These are phyloP conservation scores for Cyclotella choctawhatcheeana DNA, from an alignment of 108 stramenopile species.

Conservation along the genomic window DNA sequence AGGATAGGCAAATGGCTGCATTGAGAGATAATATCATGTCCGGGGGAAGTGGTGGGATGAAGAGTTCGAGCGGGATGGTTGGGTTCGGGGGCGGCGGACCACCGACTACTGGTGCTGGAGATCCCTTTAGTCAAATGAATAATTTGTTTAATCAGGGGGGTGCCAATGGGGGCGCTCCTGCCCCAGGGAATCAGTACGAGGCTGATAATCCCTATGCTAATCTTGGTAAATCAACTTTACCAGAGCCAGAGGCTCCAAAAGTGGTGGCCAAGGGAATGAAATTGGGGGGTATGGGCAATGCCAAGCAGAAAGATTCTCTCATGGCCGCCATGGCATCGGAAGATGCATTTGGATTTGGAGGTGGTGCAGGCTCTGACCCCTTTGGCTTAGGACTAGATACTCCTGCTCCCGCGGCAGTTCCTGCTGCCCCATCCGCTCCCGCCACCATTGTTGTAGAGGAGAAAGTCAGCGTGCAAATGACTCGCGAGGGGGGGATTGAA, in stretches of 20 bases:
- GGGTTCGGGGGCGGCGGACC: constrained; percentile 73
- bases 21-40: constrained; percentile 74
- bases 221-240: constrained; percentile 53
- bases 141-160: constrained; percentile 35
- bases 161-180: constrained; percentile 31
- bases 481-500: constrained; percentile 94
- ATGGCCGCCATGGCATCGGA: constrained; percentile 96
- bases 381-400: constrained; percentile 59
- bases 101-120: constrained; percentile 31
- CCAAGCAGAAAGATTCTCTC: constrained; percentile 85
- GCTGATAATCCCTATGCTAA: constrained; percentile 55
- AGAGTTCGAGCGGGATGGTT: constrained; percentile 52
- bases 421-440: constrained; percentile 86
- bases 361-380: constrained; percentile 41
- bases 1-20: constrained; percentile 83
- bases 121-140: constrained; percentile 58
- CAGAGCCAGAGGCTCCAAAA: constrained; percentile 66
- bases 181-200: constrained; percentile 42
- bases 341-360: constrained; percentile 86
- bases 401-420: constrained; percentile 54
- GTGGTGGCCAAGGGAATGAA: constrained; percentile 96
- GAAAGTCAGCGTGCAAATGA: constrained; percentile 87
- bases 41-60: constrained; percentile 47
- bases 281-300: constrained; percentile 71
- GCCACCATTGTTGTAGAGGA: constrained; percentile 91